Evolutionary conservation across 2,329 filamentous ascomycete species (phyloP), one percentile per base, ranked within the genome.

Genomic region (Calonectria multiphialidica): DNA sequence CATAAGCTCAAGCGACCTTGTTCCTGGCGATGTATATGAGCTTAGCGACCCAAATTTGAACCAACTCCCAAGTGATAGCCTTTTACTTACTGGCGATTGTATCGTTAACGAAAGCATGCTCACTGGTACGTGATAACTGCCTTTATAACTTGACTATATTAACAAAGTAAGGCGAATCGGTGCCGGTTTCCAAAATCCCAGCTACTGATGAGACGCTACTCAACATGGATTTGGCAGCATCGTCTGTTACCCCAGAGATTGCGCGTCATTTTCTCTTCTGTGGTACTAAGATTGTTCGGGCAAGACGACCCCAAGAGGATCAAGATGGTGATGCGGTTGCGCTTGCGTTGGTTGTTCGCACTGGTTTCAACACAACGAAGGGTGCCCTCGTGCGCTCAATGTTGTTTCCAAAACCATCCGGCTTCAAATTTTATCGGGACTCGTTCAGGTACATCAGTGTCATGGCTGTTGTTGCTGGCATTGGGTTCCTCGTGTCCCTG

Each of bases 101-200:
- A 98, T 99, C 74, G 96, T 99, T 76, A 99, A 99, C 80, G 97
- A 99, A 84, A 98, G 97, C 85, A 99, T 99, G 97, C 90, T 99
- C 42, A 99, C 97, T 45, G 84, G 84, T 84, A 76, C 66, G 77
- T 91, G 87, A 25, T 21, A 16, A 16, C 57, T 13, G 2, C 8
- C 8, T 18, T 89, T 80, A 75, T 80, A 74, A 25, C 13, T 8
- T 44, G 16, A 28, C 12, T 25, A 12, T 16, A 10, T 70, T 80
- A 66, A 78, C 28, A 35, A 49, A 7, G 30, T 37, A 7, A 61
- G 94, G 96, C 70, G 97, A 99, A 87, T 98, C 97, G 47, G 96
- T 99, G 5, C 97, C 97, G 2, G 96, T 99, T 1, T 98, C 96
- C 2, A 99, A 99, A 83, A 88, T 92, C 2, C 96, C 97, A 1